Conservation (phyloP, 2,329 filamentous ascomycete species). For the Talaromyces marneffei region DNA sequence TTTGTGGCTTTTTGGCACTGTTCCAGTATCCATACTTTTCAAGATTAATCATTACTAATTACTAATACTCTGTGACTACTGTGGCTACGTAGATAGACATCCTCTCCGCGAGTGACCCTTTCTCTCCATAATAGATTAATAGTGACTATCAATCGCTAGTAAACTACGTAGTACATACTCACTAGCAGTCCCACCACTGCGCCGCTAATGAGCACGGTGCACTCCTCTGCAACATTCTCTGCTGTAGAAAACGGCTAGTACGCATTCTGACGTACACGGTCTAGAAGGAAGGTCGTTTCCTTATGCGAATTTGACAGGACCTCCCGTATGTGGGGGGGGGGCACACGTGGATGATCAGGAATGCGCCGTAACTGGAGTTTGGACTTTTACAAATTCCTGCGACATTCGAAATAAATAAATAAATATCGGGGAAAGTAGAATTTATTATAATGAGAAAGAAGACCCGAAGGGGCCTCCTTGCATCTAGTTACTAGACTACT, state of each 20-base stretch:
- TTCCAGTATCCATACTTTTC: neutral
- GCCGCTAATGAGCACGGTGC: neutral
- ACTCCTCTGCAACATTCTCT: neutral
- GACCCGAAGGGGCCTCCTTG: neutral
- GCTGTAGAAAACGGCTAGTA: neutral
- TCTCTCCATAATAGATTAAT: neutral
- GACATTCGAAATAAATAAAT: neutral
- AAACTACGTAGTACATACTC: too few relatives aligned
- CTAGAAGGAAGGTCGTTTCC: neutral
- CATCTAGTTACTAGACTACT: too few relatives aligned
- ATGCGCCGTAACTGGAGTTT: neutral
- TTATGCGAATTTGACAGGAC: neutral
- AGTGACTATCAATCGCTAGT: neutral
- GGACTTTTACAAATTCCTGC: neutral
- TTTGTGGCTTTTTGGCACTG: neutral
- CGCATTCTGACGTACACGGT: neutral
- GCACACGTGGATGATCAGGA: neutral
- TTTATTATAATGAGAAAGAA: too few relatives aligned
- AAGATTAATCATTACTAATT: too few relatives aligned
- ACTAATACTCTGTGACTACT: too few relatives aligned
- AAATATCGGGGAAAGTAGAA: too few relatives aligned
- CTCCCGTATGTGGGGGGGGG: neutral
- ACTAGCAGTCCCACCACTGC: neutral
- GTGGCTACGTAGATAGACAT: too few relatives aligned
- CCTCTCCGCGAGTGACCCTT: neutral